These are phyloP conservation scores for Metschnikowia chrysomelidarum DNA, from an alignment of 805 yeast species.

Conservation along the genomic window DNA sequence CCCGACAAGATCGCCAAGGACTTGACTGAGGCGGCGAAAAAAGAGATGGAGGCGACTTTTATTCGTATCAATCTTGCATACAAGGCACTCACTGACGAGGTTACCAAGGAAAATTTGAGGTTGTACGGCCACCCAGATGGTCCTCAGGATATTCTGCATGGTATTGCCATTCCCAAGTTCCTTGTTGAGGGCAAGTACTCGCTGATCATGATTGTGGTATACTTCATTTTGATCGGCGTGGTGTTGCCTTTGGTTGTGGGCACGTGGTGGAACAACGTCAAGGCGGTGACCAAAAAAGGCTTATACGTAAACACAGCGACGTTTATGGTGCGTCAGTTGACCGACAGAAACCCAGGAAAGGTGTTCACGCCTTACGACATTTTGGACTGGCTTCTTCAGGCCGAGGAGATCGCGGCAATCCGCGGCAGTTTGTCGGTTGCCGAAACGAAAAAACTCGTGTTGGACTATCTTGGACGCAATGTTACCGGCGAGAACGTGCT, in stretches of 20 bases:
- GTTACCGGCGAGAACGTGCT: constrained; percentile 24
- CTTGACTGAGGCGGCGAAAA: constrained; percentile 53
- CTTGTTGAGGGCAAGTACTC: constrained; percentile 81
- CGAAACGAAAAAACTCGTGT: constrained; percentile 50
- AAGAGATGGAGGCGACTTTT: constrained; percentile 67
- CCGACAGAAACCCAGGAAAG: constrained; percentile 73
- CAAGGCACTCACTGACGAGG: constrained; percentile 90
- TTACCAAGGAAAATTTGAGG: constrained; percentile 73
- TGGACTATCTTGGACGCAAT: constrained; percentile 58
- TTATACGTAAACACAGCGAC: constrained; percentile 84
- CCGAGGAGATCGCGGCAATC: constrained; percentile 59
- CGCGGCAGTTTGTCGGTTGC: constrained; percentile 43
- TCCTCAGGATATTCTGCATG: constrained; percentile 84
- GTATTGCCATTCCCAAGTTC: constrained; percentile 92
- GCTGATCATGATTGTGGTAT: constrained; percentile 56
- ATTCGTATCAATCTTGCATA: constrained; percentile 88
- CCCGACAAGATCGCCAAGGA: constrained; percentile 86
- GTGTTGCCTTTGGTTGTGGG: constrained; percentile 80
- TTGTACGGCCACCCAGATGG: constrained; percentile 98
- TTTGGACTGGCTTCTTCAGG: constrained; percentile 55
- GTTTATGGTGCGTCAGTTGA: constrained; percentile 62
- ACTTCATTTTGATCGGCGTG: constrained; percentile 71
- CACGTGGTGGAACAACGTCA: constrained; percentile 86
- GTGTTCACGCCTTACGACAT: constrained; percentile 57
- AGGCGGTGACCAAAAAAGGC: constrained; percentile 77